phyloP scores from a whole-genome alignment of 345 rosid species.

The Psidium guajava region DNA sequence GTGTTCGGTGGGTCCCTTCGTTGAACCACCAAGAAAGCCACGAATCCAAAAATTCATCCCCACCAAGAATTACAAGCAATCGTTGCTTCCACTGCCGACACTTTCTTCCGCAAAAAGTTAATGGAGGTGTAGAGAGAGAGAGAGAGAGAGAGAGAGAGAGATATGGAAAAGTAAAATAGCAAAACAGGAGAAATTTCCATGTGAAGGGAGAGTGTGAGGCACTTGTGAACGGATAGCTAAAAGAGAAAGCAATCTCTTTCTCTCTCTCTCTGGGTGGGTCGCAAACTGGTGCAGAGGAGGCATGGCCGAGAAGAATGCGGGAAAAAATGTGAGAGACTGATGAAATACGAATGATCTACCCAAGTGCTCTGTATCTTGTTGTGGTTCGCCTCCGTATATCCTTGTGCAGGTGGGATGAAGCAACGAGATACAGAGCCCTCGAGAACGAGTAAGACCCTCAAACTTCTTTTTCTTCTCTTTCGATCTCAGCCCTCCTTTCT shows the following conservation, averaged over 20 bases:
- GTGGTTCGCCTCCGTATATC: not conserved
- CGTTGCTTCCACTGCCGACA: conserved; percentile 18
- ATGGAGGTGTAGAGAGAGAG: not conserved
- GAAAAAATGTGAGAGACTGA: not conserved
- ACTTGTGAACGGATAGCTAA: not conserved
- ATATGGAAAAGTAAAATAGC: not conserved
- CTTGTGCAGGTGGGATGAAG: not conserved
- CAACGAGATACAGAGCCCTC: not conserved
- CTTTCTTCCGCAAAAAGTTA: conserved; percentile 6
- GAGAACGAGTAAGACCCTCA: not conserved
- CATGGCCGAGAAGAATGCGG: not conserved
- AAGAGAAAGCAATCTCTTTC: not conserved
- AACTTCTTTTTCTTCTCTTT: not conserved
- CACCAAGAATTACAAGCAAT: not conserved
- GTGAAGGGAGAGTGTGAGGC: not conserved
- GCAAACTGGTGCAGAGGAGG: not conserved
- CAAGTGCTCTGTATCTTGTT: not conserved
- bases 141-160: not conserved
- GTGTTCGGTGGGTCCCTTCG: not conserved
- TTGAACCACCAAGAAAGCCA: not conserved
- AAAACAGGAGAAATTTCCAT: not conserved
- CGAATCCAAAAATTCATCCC: not conserved
- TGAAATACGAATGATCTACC: not conserved
- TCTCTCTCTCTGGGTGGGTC: not conserved
- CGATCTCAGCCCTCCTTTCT: not conserved